Percentiles rank a stretch among this genome's conserved stretches.
phyloP scores from a whole-genome alignment of 352 stramenopile genomes.

The Phytophthora hybrid region DNA sequence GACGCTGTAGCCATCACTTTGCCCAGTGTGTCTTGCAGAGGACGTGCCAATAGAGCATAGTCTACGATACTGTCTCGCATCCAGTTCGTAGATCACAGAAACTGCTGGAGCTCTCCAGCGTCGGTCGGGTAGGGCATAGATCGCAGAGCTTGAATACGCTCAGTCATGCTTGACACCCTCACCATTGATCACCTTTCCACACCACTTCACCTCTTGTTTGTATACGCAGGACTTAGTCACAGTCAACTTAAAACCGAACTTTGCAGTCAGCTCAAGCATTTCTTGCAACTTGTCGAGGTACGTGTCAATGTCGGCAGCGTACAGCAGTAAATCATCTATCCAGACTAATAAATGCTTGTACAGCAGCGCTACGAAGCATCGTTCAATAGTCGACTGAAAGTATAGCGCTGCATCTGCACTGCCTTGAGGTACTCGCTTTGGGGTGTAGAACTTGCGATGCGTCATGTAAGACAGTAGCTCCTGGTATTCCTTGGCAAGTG shows the following conservation, averaged over 20 bases:
- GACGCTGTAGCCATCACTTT: neutral
- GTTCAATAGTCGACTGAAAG: constrained; percentile 28
- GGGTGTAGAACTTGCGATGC: constrained; percentile 19
- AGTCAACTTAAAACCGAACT: constrained; percentile 38
- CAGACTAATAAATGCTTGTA: constrained; percentile 34
- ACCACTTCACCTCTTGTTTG: constrained; percentile 28
- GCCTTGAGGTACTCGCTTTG: constrained; percentile 38
- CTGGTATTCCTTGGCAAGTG: constrained; percentile 29
- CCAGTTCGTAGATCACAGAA: constrained; percentile 24
- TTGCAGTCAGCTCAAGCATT: constrained; percentile 25
- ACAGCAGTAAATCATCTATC: constrained; percentile 48
- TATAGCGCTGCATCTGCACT: constrained; percentile 20
- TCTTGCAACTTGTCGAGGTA: constrained; percentile 36
- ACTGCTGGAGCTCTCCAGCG: constrained; percentile 14
- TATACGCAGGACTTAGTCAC: constrained; percentile 31
- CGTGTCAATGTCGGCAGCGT: constrained; percentile 28
- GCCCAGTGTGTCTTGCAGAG: constrained; percentile 10
- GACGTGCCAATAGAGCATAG: constrained; percentile 7
- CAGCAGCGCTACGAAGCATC: constrained; percentile 3
- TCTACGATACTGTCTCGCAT: constrained; percentile 12
- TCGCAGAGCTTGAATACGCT: neutral
- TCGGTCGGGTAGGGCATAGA: constrained; percentile 5
- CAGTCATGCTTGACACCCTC: constrained; percentile 20
- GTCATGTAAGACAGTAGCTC: constrained; percentile 43
- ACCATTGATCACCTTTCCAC: constrained; percentile 25